Base-by-base conservation (phyloP, 352 stramenopile genomes). In the Globisporangium paroecandrum region DNA sequence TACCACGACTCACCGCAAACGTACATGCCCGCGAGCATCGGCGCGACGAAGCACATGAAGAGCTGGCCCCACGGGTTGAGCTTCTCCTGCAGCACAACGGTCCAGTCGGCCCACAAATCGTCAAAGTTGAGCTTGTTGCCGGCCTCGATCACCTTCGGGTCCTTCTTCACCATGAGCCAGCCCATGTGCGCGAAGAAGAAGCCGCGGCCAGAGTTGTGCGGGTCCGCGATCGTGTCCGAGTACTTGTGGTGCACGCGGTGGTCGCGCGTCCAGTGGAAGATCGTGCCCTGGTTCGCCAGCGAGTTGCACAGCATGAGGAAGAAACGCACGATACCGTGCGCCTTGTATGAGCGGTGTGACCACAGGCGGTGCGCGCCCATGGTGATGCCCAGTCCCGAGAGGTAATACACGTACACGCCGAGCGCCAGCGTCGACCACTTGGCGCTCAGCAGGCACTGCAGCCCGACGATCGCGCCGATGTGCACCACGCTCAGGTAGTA, bases 171-270 rank as follows among this genome's bases (percentile, higher is more conserved):
- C 38, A 99, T 89, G 13, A 99, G 77, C 98, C 98, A 99, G 61
- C 98, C 98, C 86, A 99, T 98, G 84, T 99, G 98, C 10, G 98
- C 91, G 74, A 98, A 99, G 86, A 99, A 99, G 74, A 99, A 99
- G 53, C 98, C 98, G n/a, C 96, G 87, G 29, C 82, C 96, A 9
- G 98, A 98, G 79, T 99, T 91, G 85, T 99, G 97, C 55, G 93
- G 93, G 66, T 98, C 92, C 4, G 89, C 88, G 22, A 90, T 79
- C 18, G 95, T 98, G 78, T 99, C 97, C 61, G 93, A 98, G 81
- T 98, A 98, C 81, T 99, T 99, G 92, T 99, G 98, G 81, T 99
- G 98, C 34, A 99, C 97, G 62, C 97, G 93, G 85, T 99, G 98
- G 81, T 99, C 98, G 41, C 98, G 93, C 9, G 86, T 84, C 98